These are phyloP conservation scores for Gloeophyllum trabeum DNA, from an alignment of 768 basidiomycete species.

Conservation along the genomic window DNA sequence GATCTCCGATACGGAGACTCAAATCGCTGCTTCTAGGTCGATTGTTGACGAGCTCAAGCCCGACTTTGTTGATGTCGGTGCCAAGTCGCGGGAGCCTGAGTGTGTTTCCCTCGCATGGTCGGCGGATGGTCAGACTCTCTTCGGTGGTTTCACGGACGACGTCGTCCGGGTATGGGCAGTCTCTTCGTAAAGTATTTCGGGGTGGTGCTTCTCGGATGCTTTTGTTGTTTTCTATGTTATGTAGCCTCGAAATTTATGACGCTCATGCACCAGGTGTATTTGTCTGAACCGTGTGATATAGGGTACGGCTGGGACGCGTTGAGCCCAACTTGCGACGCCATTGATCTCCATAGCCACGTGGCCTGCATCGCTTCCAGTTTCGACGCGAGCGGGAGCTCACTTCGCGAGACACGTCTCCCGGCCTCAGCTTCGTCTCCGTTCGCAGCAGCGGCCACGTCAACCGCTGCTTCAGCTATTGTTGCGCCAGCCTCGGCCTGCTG, in stretches of 20 bases:
- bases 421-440: no score
- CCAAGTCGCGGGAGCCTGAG: slow-evolving; percentile 72
- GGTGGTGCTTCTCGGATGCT: slow-evolving; percentile 2
- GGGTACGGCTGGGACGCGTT: no score
- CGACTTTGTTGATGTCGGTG: slow-evolving; percentile 70
- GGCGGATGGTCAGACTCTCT: slow-evolving; percentile 93
- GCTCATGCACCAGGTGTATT: no score
- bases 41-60: slow-evolving; percentile 99
- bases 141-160: slow-evolving; percentile 95
- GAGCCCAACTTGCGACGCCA: no score
- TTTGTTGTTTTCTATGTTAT: not conserved
- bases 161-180: slow-evolving; percentile 89
- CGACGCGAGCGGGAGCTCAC: no score
- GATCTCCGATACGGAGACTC: slow-evolving; percentile 3
- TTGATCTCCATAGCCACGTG: no score
- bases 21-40: slow-evolving; percentile 37
- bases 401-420: no score
- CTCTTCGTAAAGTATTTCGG: slow-evolving; percentile 27
- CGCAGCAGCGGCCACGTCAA: no score
- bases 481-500: no score
- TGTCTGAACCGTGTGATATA: no score
- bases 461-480: no score
- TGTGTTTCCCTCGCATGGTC: slow-evolving; percentile 98
- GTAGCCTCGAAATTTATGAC: not conserved
- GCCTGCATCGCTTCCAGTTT: no score